Conservation (phyloP, 768 basidiomycete genomes). For the Grammothele lineata region DNA sequence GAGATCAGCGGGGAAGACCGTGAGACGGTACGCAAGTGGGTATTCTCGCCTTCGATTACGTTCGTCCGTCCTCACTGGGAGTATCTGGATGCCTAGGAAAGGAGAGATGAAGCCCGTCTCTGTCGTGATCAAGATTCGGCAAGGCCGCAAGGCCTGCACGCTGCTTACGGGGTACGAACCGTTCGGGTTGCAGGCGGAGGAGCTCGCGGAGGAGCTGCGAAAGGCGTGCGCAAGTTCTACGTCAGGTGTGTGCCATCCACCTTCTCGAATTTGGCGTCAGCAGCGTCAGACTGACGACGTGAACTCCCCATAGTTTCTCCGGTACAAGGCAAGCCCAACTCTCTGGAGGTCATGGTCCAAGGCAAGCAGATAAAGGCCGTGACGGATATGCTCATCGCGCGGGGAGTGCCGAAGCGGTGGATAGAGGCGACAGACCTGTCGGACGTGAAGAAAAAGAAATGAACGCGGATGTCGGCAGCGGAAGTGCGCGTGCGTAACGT, state of each 20-base stretch:
- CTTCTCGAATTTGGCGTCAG: too few relatives aligned
- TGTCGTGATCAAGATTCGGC: conserved; percentile 66
- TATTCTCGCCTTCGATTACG: not conserved
- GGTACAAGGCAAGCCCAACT: conserved; percentile 50
- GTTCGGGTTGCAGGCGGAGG: conserved; percentile 63
- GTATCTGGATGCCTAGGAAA: conserved; percentile 48
- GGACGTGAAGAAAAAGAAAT: not conserved
- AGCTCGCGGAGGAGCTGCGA: conserved; percentile 74
- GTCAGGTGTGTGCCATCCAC: conserved; percentile 44
- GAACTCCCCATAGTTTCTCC: conserved; percentile 59
- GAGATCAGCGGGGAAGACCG: conserved; percentile 52
- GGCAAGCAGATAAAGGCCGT: conserved; percentile 74
- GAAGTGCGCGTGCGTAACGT: too few relatives aligned
- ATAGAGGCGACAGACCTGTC: conserved; percentile 49
- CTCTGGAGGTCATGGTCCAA: conserved; percentile 76
- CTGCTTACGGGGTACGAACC: conserved; percentile 78
- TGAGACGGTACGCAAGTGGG: conserved; percentile 59
- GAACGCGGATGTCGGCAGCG: too few relatives aligned
- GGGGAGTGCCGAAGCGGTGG: conserved; percentile 82
- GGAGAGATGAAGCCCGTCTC: conserved; percentile 69
- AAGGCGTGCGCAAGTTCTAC: conserved; percentile 78
- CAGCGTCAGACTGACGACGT: too few relatives aligned
- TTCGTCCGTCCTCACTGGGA: too few relatives aligned
- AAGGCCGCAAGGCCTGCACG: conserved; percentile 75
- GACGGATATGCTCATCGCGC: conserved; percentile 57